Evolutionary conservation across 2,329 filamentous ascomycete genomes (phyloP).

Genomic region (Fusarium falciforme): DNA sequence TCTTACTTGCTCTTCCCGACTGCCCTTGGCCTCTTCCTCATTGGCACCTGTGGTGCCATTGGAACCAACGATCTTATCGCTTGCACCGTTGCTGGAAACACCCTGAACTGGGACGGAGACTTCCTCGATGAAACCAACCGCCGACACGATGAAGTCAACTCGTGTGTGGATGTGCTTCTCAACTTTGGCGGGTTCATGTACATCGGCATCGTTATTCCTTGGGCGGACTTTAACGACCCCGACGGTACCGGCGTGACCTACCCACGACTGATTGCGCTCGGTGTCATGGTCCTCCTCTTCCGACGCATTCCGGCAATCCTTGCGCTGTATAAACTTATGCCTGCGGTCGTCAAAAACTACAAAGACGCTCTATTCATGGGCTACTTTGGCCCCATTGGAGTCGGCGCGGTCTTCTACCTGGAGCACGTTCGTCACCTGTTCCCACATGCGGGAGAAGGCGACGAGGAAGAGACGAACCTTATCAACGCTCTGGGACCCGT

Average conservation of each 20-base stretch:
- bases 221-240: constrained; percentile 65
- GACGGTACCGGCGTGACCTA: constrained; percentile 64
- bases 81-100: constrained; percentile 69
- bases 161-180: constrained; percentile 66
- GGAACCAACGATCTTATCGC: constrained; percentile 71
- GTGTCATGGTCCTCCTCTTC: constrained; percentile 64
- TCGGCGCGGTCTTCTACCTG: constrained; percentile 81
- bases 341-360: constrained; percentile 61
- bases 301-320: constrained; percentile 68
- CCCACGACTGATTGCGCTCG: constrained; percentile 61
- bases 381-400: constrained; percentile 81
- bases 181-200: constrained; percentile 73
- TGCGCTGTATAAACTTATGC: constrained; percentile 66
- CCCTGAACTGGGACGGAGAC: constrained; percentile 71
- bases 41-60: constrained; percentile 67
- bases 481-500: constrained; percentile 52
- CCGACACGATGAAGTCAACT: constrained; percentile 71
- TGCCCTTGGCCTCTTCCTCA: constrained; percentile 65
- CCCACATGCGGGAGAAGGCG: constrained; percentile 48
- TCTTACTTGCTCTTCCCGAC: constrained; percentile 65
- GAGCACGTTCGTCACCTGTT: constrained; percentile 58
- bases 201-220: constrained; percentile 66
- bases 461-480: constrained; percentile 49
- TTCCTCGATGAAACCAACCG: constrained; percentile 66
- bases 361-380: constrained; percentile 72